Conservation (phyloP, 768 basidiomycete species). For the Gyrodon lividus region DNA sequence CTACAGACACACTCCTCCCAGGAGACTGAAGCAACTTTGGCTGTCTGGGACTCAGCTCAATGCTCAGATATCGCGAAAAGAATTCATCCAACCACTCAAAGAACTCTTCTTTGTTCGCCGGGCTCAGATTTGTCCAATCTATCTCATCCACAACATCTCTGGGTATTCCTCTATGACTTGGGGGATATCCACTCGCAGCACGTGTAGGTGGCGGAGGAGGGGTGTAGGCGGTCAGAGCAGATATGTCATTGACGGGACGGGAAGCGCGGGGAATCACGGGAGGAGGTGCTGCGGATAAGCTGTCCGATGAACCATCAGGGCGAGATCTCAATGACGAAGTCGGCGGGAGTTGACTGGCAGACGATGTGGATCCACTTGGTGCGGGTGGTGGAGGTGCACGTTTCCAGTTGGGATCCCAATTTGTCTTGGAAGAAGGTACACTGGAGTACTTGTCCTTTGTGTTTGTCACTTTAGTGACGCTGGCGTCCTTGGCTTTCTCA, state of each 20-base stretch:
- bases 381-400: constrained; percentile 45
- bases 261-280: constrained; percentile 12
- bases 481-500: constrained; percentile 54
- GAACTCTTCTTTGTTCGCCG: constrained; percentile 67
- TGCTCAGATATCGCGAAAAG: constrained; percentile 50
- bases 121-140: constrained; percentile 68
- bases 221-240: constrained; percentile 13
- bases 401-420: constrained; percentile 59
- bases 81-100: constrained; percentile 83
- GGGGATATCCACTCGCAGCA: constrained; percentile 24
- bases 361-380: constrained; percentile 6
- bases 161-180: constrained; percentile 8
- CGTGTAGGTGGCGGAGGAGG: constrained; percentile 29
- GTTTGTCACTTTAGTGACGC: constrained; percentile 49
- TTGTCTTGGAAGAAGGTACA: constrained; percentile 56
- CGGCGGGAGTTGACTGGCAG: constrained; percentile 22
- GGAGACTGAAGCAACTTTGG: neutral
- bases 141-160: constrained; percentile 32
- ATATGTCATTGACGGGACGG: constrained; percentile 11
- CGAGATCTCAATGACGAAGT: constrained; percentile 37
- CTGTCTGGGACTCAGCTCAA: constrained; percentile 18
- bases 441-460: constrained; percentile 58
- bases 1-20: neutral
- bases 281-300: constrained; percentile 10
- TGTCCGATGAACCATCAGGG: constrained; percentile 7